phyloP scores from a whole-genome alignment of 371 early-diverging fungal species.

The Batkoa obscura region DNA sequence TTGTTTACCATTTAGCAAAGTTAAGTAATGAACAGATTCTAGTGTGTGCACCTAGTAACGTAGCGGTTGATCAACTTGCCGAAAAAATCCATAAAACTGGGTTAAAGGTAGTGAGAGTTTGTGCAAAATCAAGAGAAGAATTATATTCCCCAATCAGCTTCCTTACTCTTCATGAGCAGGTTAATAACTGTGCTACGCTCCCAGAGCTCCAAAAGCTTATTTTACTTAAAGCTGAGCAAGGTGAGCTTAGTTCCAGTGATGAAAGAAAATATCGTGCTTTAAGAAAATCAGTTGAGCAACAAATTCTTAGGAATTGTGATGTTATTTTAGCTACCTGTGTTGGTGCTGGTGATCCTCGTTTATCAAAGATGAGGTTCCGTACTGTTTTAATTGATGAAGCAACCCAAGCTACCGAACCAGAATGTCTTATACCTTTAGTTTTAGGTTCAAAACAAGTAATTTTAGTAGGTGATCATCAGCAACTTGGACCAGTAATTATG shows the following conservation, averaged over 20 bases:
- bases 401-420: conserved; percentile 95
- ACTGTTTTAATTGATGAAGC: conserved; percentile 96
- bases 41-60: conserved; percentile 97
- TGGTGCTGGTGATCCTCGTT: conserved; percentile 92
- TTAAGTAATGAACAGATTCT: conserved; percentile 83
- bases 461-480: conserved; percentile 98
- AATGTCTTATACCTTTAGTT: conserved; percentile 92
- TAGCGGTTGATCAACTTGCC: conserved; percentile 96
- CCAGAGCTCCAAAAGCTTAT: conserved; percentile 82
- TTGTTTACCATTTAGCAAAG: conserved; percentile 93
- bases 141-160: conserved; percentile 80
- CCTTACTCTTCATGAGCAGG: conserved; percentile 87
- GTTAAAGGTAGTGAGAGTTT: conserved; percentile 89
- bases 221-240: conserved; percentile 64
- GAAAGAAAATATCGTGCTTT: conserved; percentile 65
- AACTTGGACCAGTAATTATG: conserved; percentile 95
- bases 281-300: conserved; percentile 64
- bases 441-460: conserved; percentile 89
- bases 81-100: conserved; percentile 92
- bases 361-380: conserved; percentile 69
- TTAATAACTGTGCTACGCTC: conserved; percentile 77
- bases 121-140: conserved; percentile 87
- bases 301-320: conserved; percentile 83
- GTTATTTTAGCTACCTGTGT: conserved; percentile 96
- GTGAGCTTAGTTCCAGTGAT: conserved; percentile 73